Base-by-base conservation (phyloP, 441 rosid genomes). In the Erodium trifolium region DNA sequence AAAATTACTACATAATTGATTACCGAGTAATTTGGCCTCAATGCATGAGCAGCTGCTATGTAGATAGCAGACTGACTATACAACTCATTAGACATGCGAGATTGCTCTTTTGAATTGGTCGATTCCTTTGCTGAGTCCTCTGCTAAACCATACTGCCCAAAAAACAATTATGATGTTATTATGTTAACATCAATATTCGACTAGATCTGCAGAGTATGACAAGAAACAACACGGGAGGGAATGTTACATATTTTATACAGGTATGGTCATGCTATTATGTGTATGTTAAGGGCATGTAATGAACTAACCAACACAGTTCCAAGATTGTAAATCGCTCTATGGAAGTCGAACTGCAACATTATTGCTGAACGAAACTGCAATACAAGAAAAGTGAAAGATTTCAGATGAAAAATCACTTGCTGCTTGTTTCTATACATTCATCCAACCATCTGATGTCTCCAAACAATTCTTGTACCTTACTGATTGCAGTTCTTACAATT, bases 21-120 rank as follows among this genome's bases (percentile, higher is more conserved):
- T 77, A 92, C 99, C 10, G 98, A 92, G 76, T 94, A 94, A 82
- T 85, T 92, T 79, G 99, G 98, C 78, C 90, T 94, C 81, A 92
- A 73, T 11, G 99, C 94, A 83, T 88, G 99, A 78, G 99, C 99
- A 79, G 97, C 94, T 63, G 97, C 96, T 76, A 94, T 92, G 76
- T 92, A 92, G 75, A 94, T 87, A 68, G 99, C 98, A 68, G 99
- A 94, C 75, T 90, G 99, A 82, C 98, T 85, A 71, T 92, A 94
- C 76, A 92, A 73, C 81, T 92, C 99, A 59, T 89, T 86, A 10
- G 94, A 59, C 18, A 31, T 14, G 18, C 13, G 96, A 67, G 90
- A 84, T 77, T 88, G 80, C 63, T 92, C 90, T 75, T 86, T 90
- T 55, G 87, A 75, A 72, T 81, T 88, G 47, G 81, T 72, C 43